phyloP scores from a whole-genome alignment of 1,139 yeast species.

The Yamadazyma mexicana region DNA sequence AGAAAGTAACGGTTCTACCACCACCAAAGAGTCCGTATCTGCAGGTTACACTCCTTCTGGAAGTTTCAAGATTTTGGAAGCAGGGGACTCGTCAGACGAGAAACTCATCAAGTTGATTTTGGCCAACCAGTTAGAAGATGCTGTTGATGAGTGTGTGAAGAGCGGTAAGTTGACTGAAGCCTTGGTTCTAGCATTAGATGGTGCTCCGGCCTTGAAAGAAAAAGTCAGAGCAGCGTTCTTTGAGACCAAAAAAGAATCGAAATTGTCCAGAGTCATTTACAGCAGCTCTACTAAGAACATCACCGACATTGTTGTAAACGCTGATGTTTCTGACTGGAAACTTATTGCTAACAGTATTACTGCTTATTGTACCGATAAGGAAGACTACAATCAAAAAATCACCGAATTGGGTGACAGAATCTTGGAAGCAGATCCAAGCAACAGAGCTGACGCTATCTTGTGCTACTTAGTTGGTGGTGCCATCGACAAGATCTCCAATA shows the following conservation, averaged over 20 bases:
- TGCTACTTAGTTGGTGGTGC: slow-evolving; percentile 84
- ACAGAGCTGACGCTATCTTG: slow-evolving; percentile 71
- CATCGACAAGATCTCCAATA: slow-evolving; percentile 70
- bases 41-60: slow-evolving; percentile 43
- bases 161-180: slow-evolving; percentile 75
- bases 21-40: background rate
- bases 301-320: slow-evolving; percentile 74
- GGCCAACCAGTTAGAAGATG: slow-evolving; percentile 62
- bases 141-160: slow-evolving; percentile 67
- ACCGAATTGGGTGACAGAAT: slow-evolving; percentile 71
- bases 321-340: slow-evolving; percentile 80
- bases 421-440: slow-evolving; percentile 27
- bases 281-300: slow-evolving; percentile 61
- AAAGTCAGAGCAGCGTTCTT: slow-evolving; percentile 76
- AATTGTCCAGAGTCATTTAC: slow-evolving; percentile 73
- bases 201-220: slow-evolving; percentile 59
- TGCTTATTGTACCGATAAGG: slow-evolving; percentile 50
- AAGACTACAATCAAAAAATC: slow-evolving; percentile 54
- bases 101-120: slow-evolving; percentile 59
- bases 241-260: slow-evolving; percentile 51
- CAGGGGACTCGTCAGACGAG: slow-evolving; percentile 28
- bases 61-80: slow-evolving; percentile 34
- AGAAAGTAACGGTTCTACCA: slow-evolving; percentile 4
- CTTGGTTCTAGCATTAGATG: slow-evolving; percentile 73
- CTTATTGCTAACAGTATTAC: slow-evolving; percentile 72